Evolutionary conservation across 2,329 filamentous ascomycete species (phyloP).

Genomic region (Diaporthe nobilis): DNA sequence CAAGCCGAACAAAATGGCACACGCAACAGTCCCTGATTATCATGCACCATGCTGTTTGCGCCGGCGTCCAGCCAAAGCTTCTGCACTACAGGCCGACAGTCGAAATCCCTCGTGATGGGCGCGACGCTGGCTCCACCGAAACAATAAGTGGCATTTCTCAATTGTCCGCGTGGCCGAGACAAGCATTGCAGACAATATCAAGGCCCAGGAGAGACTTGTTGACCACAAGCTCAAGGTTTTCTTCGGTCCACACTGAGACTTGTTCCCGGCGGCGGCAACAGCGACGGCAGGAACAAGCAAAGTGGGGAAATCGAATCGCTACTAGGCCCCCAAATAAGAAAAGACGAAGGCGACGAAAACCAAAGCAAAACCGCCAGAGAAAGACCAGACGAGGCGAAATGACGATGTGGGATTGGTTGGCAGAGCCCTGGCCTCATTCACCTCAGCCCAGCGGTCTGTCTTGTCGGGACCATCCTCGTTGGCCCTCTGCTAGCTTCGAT

Average conservation of each 20-base stretch:
- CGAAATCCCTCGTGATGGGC: neutral
- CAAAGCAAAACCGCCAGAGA: neutral
- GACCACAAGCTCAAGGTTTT: neutral
- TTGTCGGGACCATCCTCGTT: conserved; percentile 39
- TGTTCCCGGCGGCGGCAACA: neutral
- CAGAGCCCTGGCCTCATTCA: conserved; percentile 23
- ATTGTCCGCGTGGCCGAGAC: neutral
- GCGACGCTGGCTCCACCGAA: neutral
- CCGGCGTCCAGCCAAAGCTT: neutral
- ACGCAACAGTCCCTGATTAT: neutral
- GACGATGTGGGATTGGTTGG: conserved; percentile 4
- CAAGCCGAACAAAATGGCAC: neutral
- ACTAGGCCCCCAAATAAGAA: conserved; percentile 5
- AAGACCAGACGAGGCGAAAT: conserved; percentile 19
- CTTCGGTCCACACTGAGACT: neutral
- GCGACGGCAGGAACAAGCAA: neutral
- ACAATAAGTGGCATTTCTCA: neutral
- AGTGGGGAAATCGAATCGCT: neutral
- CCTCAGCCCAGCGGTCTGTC: conserved; percentile 7
- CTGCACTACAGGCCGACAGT: neutral
- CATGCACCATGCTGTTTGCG: neutral
- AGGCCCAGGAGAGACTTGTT: no score
- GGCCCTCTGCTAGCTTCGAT: conserved; percentile 32
- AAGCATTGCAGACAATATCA: neutral
- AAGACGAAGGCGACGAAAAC: neutral